Percentiles rank a stretch among this genome's conserved stretches.
phyloP scores from a whole-genome alignment of 1,284 basidiomycete species.

The Trichosporon ovoides region DNA sequence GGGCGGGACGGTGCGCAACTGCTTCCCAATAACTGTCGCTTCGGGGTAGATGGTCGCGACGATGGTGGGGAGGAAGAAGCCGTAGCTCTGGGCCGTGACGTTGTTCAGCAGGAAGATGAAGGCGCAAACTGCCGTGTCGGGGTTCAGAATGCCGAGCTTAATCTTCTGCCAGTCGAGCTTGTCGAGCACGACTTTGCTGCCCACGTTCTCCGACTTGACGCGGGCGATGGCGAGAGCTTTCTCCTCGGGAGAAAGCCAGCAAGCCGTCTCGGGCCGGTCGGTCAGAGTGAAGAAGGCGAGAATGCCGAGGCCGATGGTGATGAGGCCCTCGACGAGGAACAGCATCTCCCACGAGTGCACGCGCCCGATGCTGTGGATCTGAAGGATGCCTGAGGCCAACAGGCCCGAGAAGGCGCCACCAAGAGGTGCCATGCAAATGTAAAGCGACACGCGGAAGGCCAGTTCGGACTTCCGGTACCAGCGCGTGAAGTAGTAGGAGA shows the following conservation, averaged over 20 bases:
- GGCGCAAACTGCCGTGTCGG: constrained; percentile 27
- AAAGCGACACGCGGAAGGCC: constrained; percentile 20
- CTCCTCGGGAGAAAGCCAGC: constrained; percentile 25
- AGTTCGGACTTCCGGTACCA: constrained; percentile 12
- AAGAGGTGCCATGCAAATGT: constrained; percentile 19
- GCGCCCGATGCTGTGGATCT: constrained; percentile 12
- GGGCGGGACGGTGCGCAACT: constrained; percentile 45
- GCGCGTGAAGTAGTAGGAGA: constrained; percentile 25
- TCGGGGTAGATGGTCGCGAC: constrained; percentile 45
- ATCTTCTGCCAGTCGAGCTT: constrained; percentile 26
- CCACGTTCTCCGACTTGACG: constrained; percentile 46
- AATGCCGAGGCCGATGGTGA: constrained; percentile 17
- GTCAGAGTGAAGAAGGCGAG: constrained; percentile 35
- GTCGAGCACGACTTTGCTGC: constrained; percentile 35
- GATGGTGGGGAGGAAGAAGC: constrained; percentile 44
- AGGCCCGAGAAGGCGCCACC: constrained; percentile 23
- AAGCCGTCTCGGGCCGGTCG: constrained; percentile 34
- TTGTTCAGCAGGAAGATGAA: constrained; percentile 48
- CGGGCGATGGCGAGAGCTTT: constrained; percentile 26
- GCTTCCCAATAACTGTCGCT: constrained; percentile 35
- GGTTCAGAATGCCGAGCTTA: constrained; percentile 26
- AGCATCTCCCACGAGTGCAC: constrained; percentile 19
- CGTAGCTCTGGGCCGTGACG: constrained; percentile 40
- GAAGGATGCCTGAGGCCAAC: constrained; percentile 19
- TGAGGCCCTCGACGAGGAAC: constrained; percentile 22